Evolutionary conservation across 176 grass and related monocot genomes (phyloP).

Genomic region (Saccharum spontaneum): DNA sequence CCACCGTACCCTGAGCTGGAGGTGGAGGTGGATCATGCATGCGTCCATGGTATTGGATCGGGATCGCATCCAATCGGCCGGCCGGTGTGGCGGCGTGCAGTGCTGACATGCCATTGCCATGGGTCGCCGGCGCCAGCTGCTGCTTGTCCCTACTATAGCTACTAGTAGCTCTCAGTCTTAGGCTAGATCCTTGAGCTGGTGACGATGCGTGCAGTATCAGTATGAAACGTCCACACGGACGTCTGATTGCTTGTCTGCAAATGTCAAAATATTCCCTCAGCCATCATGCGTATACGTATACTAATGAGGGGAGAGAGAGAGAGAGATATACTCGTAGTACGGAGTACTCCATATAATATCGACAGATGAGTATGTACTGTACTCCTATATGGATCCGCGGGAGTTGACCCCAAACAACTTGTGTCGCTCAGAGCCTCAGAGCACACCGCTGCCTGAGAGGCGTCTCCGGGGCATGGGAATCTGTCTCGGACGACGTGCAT

Average conservation of each 20-base stretch:
- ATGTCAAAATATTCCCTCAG: slow-evolving; percentile 41
- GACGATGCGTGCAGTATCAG: not conserved
- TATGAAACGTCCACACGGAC: not conserved
- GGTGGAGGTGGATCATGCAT: not conserved
- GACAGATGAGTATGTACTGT: too few relatives aligned
- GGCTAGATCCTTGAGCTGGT: not conserved
- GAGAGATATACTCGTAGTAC: too few relatives aligned
- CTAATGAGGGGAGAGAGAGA: too few relatives aligned
- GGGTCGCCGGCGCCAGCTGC: not conserved
- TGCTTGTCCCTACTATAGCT: not conserved
- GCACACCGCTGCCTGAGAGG: too few relatives aligned
- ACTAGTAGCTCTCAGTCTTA: not conserved
- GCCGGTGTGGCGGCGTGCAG: not conserved
- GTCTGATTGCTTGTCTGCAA: not conserved
- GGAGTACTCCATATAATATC: too few relatives aligned
- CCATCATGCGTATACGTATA: not conserved
- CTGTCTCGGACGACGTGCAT: too few relatives aligned
- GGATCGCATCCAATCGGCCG: not conserved
- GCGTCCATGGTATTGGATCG: slow-evolving; percentile 29
- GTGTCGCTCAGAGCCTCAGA: too few relatives aligned
- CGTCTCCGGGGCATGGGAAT: too few relatives aligned
- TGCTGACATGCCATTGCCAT: not conserved
- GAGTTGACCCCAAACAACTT: too few relatives aligned
- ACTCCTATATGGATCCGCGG: too few relatives aligned
- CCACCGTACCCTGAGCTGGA: not conserved